Conservation (phyloP, 179 eudicot genomes). For the Pouteria campechiana region DNA sequence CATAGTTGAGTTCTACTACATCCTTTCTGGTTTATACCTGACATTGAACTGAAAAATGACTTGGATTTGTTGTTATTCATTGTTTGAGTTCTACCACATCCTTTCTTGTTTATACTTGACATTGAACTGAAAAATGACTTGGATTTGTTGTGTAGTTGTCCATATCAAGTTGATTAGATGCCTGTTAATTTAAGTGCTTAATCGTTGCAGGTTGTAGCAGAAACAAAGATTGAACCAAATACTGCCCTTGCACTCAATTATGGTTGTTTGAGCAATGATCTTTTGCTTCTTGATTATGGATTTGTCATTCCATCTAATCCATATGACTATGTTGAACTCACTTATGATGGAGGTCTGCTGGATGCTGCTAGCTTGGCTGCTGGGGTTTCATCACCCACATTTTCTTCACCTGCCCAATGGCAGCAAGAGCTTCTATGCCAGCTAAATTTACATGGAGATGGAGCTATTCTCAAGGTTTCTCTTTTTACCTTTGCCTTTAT, state of each 20-base stretch:
- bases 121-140: too few relatives aligned
- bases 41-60: too few relatives aligned
- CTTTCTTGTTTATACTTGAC: too few relatives aligned
- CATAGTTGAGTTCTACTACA: too few relatives aligned
- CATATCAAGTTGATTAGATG: too few relatives aligned
- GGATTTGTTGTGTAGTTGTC: too few relatives aligned
- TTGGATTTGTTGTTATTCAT: too few relatives aligned
- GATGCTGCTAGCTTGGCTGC: conserved; percentile 90
- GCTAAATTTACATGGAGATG: conserved; percentile 52
- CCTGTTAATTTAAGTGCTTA: too few relatives aligned
- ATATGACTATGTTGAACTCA: conserved; percentile 71
- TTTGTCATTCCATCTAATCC: conserved; percentile 72
- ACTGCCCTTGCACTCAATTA: conserved; percentile 69
- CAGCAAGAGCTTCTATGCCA: conserved; percentile 48
- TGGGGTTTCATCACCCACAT: conserved; percentile 61
- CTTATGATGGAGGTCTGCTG: conserved; percentile 65
- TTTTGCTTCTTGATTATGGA: conserved; percentile 88
- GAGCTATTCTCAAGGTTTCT: conserved; percentile 58
- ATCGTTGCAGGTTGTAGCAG: conserved; percentile 73
- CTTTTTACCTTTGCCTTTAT: conserved; percentile 4
- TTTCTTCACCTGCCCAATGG: conserved; percentile 81
- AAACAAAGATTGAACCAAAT: conserved; percentile 41
- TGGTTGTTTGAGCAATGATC: conserved; percentile 76
- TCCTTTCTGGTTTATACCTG: too few relatives aligned
- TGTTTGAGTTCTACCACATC: too few relatives aligned